Evolutionary conservation across 495 filamentous ascomycete genomes (phyloP).

Genomic region (Podospora australis): DNA sequence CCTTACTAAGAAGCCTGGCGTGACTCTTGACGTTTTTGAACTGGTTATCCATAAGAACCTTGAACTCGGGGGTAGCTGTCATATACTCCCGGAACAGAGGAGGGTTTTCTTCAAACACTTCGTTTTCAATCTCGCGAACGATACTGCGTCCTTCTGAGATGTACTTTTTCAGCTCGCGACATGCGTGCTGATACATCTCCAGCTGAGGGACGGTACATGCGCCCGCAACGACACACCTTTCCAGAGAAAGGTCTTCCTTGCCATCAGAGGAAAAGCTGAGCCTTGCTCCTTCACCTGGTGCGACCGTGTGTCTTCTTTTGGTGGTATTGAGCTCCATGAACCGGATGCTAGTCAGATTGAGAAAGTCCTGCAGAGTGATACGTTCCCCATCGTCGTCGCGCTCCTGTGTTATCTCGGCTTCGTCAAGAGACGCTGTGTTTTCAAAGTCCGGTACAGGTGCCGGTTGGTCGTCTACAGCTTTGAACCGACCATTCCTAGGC

Average conservation of each 20-base stretch:
- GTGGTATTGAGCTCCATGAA: constrained; percentile 95
- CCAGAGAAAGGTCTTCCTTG: constrained; percentile 52
- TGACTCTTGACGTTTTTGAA: constrained; percentile 95
- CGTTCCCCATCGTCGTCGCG: constrained; percentile 50
- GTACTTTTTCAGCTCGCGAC: constrained; percentile 88
- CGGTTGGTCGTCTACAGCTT: constrained; percentile 37
- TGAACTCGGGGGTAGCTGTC: constrained; percentile 75
- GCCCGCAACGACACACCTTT: constrained; percentile 77
- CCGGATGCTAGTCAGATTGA: constrained; percentile 90
- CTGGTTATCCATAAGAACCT: constrained; percentile 84
- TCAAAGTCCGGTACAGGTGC: constrained; percentile 42
- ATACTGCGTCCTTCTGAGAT: constrained; percentile 85
- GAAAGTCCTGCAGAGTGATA: constrained; percentile 84
- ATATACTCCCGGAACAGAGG: constrained; percentile 88
- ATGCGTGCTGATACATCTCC: constrained; percentile 91
- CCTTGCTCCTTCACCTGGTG: constrained; percentile 42
- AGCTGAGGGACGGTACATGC: constrained; percentile 89
- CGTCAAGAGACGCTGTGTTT: constrained; percentile 28
- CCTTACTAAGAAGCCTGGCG: constrained; percentile 80
- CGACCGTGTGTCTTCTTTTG: constrained; percentile 80
- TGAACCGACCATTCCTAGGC: constrained; percentile 44
- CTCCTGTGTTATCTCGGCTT: constrained; percentile 20
- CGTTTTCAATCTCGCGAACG: constrained; percentile 79
- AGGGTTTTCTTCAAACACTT: constrained; percentile 82
- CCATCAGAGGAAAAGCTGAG: constrained; percentile 37